Base-by-base conservation (phyloP, 2,329 filamentous ascomycete genomes). In the Purpureocillium lavendulum region DNA sequence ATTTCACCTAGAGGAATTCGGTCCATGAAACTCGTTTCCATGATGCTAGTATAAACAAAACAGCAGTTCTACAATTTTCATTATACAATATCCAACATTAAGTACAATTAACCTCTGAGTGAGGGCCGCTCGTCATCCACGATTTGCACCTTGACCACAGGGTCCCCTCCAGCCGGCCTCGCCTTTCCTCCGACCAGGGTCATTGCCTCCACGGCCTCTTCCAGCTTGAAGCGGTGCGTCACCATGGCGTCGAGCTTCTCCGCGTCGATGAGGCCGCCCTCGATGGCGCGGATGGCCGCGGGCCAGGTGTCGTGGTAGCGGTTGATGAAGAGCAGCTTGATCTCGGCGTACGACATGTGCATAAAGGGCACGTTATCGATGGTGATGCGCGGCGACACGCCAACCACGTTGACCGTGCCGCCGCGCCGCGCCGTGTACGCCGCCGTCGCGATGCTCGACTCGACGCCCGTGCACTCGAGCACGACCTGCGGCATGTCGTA, bases 291-390 rank as follows among this genome's bases (percentile, higher is more conserved):
- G 28, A 85, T 80, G 0, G 76, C 81, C 0, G 73, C 70, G 0
- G 80, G 80, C 80, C 81, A 85, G 0, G 80, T 84, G 50, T 84
- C 78, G 31, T 71, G 67, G 53, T 84, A 85, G 7, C 81, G 68
- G 55, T 85, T 84, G 53, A 84, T 84, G 59, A 85, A 85, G 30
- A 72, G 75, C 18, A 85, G 63, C 48, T 83, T 69, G 46, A 84
- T 82, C 65, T 81, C 77, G 4, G 74, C 72, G 30, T 81, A 54
- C 4, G 73, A 79, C 15, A 82, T 50, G 52, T 82, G 76, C 78
- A 82, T 82, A 45, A 82, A 82, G 0, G 77, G 78, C 18, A 81
- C 47, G 44, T 82, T 80, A 45, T 83, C 77, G 73, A 82, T 79
- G 29, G 15, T 38, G 7, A 74, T 64, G 18, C 70, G 61, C 45